Evolutionary conservation across 345 rosid species (phyloP), one percentile per base, ranked within the genome.

Genomic region (Excoecaria cochinchinensis): DNA sequence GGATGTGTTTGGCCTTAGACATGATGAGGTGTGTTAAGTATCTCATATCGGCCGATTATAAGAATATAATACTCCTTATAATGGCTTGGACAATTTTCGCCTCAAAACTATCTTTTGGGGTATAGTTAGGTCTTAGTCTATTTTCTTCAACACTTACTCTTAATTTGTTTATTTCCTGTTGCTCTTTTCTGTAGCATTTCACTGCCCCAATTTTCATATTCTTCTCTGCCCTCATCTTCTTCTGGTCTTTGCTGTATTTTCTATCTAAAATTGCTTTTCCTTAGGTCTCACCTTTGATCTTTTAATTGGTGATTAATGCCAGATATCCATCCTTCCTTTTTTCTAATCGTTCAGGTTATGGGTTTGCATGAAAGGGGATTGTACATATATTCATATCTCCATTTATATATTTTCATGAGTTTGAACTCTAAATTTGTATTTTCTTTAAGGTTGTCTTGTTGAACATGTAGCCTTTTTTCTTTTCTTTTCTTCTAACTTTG

Each of bases 401-500:
- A n/a, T 44, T 70, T 0, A 56, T 2, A 51, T 4, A 1, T 39
- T 10, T 14, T 25, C 7, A 10, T 48, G 51, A 73, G 13, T 55
- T 14, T 71, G 24, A 44, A 56, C 25, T 56, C 21, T 17, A n/a
- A 61, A 72, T 71, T 40, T 10, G 22, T 36, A 0, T 50, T 31
- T 14, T 36, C 60, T 68, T 36, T 17, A 58, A 46, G 10, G 38
- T 53, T 22, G 55, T 42, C 57, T 40, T 38, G 59, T 73, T 47
- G 51, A 56, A 44, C 46, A n/a, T 67, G 31, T 31, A 31, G 31
- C 31, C 31, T 31, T 31, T 31, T 31, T 31, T 31, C 31, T 31
- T 31, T 31, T 31, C 31, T 31, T 31, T 31, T 31, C 31, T 31
- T 31, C 31, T 31, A 31, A 31, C 50, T 73, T 76, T 58, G 81